Evolutionary conservation across 805 yeast species (phyloP).

Genomic region (Tetrapisispora arboricola): DNA sequence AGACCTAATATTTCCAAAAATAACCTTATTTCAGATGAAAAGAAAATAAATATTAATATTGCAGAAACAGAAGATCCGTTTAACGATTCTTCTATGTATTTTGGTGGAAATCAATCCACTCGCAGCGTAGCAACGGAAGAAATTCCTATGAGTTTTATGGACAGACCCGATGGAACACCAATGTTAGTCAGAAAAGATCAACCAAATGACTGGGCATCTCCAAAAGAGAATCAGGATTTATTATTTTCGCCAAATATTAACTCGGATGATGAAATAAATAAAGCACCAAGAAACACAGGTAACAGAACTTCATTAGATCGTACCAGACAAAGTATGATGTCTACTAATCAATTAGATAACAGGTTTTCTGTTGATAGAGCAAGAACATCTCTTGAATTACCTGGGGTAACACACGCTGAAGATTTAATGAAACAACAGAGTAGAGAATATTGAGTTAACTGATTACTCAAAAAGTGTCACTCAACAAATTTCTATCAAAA

Average conservation of each 20-base stretch:
- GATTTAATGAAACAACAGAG: conserved; percentile 3
- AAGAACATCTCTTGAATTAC: conserved; percentile 32
- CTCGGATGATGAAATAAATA: conserved; percentile 1
- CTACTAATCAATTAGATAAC: conserved; percentile 29
- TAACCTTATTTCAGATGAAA: neutral
- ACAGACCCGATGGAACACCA: conserved; percentile 22
- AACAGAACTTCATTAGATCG: conserved; percentile 31
- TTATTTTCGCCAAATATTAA: conserved; percentile 15
- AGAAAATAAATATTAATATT: conserved; percentile 4
- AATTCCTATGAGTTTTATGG: conserved; percentile 28
- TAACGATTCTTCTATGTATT: conserved; percentile 1
- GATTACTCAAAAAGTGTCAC: too few relatives aligned
- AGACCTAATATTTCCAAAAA: conserved; percentile 34
- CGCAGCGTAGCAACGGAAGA: conserved; percentile 31
- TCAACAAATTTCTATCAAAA: too few relatives aligned
- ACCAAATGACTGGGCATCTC: conserved; percentile 11
- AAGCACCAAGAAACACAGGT: neutral
- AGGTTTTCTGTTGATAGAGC: conserved; percentile 34
- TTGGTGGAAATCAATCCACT: conserved; percentile 14
- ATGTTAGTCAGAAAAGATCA: conserved; percentile 12
- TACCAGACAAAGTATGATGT: conserved; percentile 30
- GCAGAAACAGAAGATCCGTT: conserved; percentile 2
- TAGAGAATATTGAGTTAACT: neutral
- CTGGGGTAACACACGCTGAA: conserved; percentile 33
- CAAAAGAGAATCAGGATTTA: conserved; percentile 11